Conservation (phyloP, 345 rosid genomes). For the Camelina neglecta region DNA sequence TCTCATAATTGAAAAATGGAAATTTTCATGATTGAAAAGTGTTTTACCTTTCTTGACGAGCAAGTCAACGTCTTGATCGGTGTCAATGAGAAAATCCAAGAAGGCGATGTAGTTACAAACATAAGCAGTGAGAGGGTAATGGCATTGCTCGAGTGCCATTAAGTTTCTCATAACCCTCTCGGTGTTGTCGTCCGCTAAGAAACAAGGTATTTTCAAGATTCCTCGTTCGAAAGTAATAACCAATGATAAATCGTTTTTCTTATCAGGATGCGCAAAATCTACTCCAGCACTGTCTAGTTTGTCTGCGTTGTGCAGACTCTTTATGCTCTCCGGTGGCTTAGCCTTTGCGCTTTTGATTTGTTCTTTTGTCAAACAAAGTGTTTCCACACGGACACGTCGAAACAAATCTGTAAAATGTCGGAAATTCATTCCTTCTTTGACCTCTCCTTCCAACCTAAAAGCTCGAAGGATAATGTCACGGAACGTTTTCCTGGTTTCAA, state of each 20-base stretch:
- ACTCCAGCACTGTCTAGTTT: slow-evolving; percentile 37
- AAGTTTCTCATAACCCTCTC: slow-evolving; percentile 28
- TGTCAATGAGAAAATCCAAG: slow-evolving; percentile 43
- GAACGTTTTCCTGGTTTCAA: not conserved
- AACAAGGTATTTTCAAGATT: slow-evolving; percentile 34
- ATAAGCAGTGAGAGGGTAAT: not conserved
- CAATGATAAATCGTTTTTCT: slow-evolving; percentile 19
- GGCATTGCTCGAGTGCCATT: slow-evolving; percentile 46
- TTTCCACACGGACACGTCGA: slow-evolving; percentile 30
- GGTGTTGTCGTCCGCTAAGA: slow-evolving; percentile 15
- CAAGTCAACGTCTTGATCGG: slow-evolving; percentile 35
- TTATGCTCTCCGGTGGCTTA: slow-evolving; percentile 4
- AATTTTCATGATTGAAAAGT: not conserved
- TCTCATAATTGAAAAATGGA: not conserved
- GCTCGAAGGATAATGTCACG: slow-evolving; percentile 9
- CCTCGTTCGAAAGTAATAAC: slow-evolving; percentile 22
- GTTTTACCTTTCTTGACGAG: slow-evolving; percentile 41
- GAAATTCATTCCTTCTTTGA: slow-evolving; percentile 1
- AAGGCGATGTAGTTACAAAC: slow-evolving; percentile 32
- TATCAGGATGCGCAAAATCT: not conserved
- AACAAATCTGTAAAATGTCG: slow-evolving; percentile 40
- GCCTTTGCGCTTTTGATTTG: not conserved
- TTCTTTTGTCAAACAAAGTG: slow-evolving; percentile 29
- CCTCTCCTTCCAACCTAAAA: slow-evolving; percentile 1
- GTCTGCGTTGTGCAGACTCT: slow-evolving; percentile 31